Evolutionary conservation across 352 stramenopile genomes (phyloP).

Genomic region (Phytophthora aleatoria): DNA sequence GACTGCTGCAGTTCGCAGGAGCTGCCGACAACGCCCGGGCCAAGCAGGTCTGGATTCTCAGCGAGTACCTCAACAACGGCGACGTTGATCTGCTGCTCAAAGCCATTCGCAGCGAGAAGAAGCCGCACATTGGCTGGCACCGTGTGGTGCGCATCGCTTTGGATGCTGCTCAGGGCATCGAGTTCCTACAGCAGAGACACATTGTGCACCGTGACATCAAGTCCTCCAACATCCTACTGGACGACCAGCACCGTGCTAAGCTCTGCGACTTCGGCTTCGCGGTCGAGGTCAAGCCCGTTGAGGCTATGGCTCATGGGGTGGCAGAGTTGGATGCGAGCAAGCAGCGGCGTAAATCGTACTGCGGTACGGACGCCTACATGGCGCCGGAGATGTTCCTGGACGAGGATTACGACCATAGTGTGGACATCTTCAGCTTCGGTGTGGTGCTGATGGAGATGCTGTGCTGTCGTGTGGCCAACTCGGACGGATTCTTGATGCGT

Average conservation of each 20-base stretch:
- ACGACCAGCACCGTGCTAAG: slow-evolving; percentile 71
- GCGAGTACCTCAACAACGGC: slow-evolving; percentile 76
- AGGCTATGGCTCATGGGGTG: slow-evolving; percentile 30
- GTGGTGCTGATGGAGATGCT: slow-evolving; percentile 89
- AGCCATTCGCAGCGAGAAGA: slow-evolving; percentile 49
- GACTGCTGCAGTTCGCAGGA: slow-evolving; percentile 79
- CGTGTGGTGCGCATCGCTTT: slow-evolving; percentile 69
- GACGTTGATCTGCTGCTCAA: slow-evolving; percentile 77
- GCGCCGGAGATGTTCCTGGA: slow-evolving; percentile 85
- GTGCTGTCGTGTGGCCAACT: slow-evolving; percentile 80
- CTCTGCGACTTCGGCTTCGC: slow-evolving; percentile 89
- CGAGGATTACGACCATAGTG: slow-evolving; percentile 85
- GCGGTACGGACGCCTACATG: slow-evolving; percentile 88
- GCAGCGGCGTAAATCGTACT: slow-evolving; percentile 82
- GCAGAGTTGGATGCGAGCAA: slow-evolving; percentile 39
- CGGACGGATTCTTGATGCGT: slow-evolving; percentile 80
- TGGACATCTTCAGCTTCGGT: slow-evolving; percentile 87
- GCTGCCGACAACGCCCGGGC: slow-evolving; percentile 69
- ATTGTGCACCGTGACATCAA: slow-evolving; percentile 90
- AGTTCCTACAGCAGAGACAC: slow-evolving; percentile 93
- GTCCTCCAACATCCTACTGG: slow-evolving; percentile 88
- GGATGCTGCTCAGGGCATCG: slow-evolving; percentile 90
- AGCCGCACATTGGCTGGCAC: slow-evolving; percentile 64
- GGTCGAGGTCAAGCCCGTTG: slow-evolving; percentile 57
- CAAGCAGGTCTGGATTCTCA: slow-evolving; percentile 86